phyloP scores from a whole-genome alignment of 176 grass and related monocot genomes.

The Tillandsia leiboldiana region DNA sequence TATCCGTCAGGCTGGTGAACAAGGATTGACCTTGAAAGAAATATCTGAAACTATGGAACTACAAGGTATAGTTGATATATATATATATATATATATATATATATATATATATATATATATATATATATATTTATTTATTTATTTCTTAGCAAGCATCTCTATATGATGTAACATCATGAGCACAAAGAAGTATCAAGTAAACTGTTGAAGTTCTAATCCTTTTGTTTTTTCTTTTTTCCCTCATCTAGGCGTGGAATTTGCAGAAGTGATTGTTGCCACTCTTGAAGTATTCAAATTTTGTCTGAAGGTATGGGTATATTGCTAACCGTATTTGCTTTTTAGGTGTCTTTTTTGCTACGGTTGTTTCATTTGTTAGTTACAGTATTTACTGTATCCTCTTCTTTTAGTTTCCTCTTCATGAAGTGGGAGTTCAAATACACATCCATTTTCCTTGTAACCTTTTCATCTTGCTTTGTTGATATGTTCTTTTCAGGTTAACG shows the following conservation, averaged over 20 bases:
- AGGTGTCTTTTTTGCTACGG: no score
- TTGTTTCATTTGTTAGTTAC: background rate
- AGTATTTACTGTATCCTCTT: background rate
- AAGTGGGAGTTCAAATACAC: background rate
- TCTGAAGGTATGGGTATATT: constrained; percentile 46
- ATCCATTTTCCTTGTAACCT: background rate
- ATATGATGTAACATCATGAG: background rate
- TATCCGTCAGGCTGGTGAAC: constrained; percentile 60
- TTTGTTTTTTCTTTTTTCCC: background rate
- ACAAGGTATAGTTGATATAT: constrained; percentile 32
- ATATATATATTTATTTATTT: background rate
- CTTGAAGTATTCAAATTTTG: constrained; percentile 50
- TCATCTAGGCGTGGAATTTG: constrained; percentile 6
- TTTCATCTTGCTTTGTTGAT: constrained; percentile 15
- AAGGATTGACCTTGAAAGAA: constrained; percentile 54
- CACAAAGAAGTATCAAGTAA: constrained; percentile 11
- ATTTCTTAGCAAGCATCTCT: constrained; percentile 5
- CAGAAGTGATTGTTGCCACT: constrained; percentile 43
- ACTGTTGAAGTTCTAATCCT: constrained; percentile 10
- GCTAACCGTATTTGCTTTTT: no score
- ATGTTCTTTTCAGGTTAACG: constrained; percentile 59
- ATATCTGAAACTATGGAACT: constrained; percentile 39
- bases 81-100: no score
- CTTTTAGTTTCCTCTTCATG: background rate
- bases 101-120: no score